A percentile compares a stretch with the other conserved stretches of the same genome.
Evolutionary conservation across 305 asterid genomes (phyloP).

Genomic region (Fraxinus albicans): DNA sequence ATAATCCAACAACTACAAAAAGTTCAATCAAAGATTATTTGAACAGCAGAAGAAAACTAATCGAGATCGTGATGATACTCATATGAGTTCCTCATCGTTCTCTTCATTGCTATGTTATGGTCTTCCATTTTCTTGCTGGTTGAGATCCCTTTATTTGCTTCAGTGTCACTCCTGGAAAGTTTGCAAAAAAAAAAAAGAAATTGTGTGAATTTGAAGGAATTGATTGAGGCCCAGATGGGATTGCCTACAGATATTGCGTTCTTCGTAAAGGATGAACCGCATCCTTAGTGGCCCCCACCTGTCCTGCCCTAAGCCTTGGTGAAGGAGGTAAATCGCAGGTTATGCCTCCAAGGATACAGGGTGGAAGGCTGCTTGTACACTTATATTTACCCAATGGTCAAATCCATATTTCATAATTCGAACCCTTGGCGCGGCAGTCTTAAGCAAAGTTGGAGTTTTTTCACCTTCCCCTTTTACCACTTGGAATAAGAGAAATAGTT

Average conservation of each 20-base stretch:
- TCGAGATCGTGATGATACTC: constrained; percentile 95
- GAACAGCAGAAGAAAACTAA: constrained; percentile 17
- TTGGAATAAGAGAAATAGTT: too few relatives aligned
- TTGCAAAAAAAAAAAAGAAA: constrained; percentile 34
- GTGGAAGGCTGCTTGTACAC: too few relatives aligned
- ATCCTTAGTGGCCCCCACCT: too few relatives aligned
- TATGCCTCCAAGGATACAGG: too few relatives aligned
- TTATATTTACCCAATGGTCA: too few relatives aligned
- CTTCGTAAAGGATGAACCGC: background rate
- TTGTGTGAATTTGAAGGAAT: constrained; percentile 27
- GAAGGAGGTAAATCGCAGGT: too few relatives aligned
- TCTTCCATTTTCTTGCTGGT: constrained; percentile 54
- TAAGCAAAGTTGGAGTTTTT: too few relatives aligned
- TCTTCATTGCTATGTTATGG: constrained; percentile 68
- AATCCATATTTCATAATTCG: too few relatives aligned
- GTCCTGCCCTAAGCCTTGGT: too few relatives aligned
- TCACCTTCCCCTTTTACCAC: too few relatives aligned
- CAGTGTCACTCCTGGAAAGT: constrained; percentile 39
- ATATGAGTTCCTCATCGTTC: constrained; percentile 88
- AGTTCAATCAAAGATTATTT: background rate
- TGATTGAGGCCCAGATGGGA: constrained; percentile 12
- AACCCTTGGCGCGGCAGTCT: too few relatives aligned
- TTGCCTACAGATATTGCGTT: background rate
- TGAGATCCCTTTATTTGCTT: constrained; percentile 23
- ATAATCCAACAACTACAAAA: too few relatives aligned